These are phyloP conservation scores for Saccharomycopsis oosterbeekiorum DNA, from an alignment of 805 yeast genomes.

Conservation along the genomic window DNA sequence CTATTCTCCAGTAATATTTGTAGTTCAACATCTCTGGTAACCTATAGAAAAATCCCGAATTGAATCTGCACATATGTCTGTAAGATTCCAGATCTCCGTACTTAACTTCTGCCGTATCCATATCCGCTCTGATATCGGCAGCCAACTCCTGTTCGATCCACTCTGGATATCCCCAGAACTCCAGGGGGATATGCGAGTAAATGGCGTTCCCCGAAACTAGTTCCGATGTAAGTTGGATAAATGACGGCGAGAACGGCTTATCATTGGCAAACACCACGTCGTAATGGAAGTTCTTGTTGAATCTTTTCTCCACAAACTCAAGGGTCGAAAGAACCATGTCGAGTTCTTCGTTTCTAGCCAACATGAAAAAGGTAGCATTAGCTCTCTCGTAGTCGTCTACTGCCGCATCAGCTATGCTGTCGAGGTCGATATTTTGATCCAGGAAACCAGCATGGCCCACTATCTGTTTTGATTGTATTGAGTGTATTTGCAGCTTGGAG, in stretches of 20 bases:
- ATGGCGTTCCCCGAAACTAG: constrained; percentile 33
- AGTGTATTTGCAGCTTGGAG: not conserved
- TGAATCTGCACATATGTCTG: constrained; percentile 65
- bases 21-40: constrained; percentile 35
- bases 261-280: constrained; percentile 79
- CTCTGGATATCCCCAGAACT: constrained; percentile 40
- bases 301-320: constrained; percentile 76
- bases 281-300: constrained; percentile 69
- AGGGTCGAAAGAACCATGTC: constrained; percentile 54
- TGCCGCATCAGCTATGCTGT: not conserved
- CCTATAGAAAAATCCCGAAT: constrained; percentile 51
- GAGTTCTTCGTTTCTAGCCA: constrained; percentile 67
- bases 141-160: constrained; percentile 32
- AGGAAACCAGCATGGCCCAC: not conserved
- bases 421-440: not conserved
- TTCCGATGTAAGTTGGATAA: constrained; percentile 26
- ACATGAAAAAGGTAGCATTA: constrained; percentile 71
- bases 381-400: constrained; percentile 31
- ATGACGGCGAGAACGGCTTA: constrained; percentile 32
- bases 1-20: constrained; percentile 53
- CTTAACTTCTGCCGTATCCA: constrained; percentile 27
- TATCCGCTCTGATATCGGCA: constrained; percentile 21
- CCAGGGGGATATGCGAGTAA: constrained; percentile 34
- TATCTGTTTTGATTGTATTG: not conserved
- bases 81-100: constrained; percentile 43